Conservation (phyloP, 352 stramenopile species). For the Phytophthora meadii region DNA sequence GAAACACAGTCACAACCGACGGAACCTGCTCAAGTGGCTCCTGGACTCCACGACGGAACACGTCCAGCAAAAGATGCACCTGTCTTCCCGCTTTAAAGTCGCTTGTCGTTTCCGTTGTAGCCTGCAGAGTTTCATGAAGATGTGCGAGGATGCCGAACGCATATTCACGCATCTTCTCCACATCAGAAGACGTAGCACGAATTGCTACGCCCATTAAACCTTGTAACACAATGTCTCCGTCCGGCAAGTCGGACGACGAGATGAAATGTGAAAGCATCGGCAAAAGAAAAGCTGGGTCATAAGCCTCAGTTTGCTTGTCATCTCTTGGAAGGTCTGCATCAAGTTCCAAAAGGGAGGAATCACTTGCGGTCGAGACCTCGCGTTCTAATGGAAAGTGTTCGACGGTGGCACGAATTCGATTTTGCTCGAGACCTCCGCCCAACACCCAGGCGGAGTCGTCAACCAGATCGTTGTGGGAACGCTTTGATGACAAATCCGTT, state of each 20-base stretch:
- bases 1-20: conserved; percentile 82
- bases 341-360: conserved; percentile 41
- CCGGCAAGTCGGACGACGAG: conserved; percentile 69
- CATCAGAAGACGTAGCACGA: conserved; percentile 73
- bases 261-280: conserved; percentile 83
- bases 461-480: conserved; percentile 52
- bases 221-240: conserved; percentile 69
- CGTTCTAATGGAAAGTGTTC: conserved; percentile 74
- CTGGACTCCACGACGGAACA: conserved; percentile 70
- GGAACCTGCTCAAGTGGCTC: conserved; percentile 64
- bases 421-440: conserved; percentile 65
- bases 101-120: conserved; percentile 47
- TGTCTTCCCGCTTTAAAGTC: conserved; percentile 83
- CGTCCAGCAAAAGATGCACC: conserved; percentile 82
- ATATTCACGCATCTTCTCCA: conserved; percentile 60
- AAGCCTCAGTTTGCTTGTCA: conserved; percentile 35
- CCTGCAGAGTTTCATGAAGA: conserved; percentile 74
- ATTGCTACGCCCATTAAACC: conserved; percentile 74
- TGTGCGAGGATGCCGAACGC: conserved; percentile 81
- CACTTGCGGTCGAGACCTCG: conserved; percentile 32
- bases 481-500: conserved; percentile 36
- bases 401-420: conserved; percentile 72
- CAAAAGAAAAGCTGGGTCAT: conserved; percentile 81
- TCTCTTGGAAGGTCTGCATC: conserved; percentile 24
- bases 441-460: conserved; percentile 77